These are phyloP conservation scores for Nigrospora osmanthi DNA, from an alignment of 2,329 filamentous ascomycete genomes.

Conservation along the genomic window DNA sequence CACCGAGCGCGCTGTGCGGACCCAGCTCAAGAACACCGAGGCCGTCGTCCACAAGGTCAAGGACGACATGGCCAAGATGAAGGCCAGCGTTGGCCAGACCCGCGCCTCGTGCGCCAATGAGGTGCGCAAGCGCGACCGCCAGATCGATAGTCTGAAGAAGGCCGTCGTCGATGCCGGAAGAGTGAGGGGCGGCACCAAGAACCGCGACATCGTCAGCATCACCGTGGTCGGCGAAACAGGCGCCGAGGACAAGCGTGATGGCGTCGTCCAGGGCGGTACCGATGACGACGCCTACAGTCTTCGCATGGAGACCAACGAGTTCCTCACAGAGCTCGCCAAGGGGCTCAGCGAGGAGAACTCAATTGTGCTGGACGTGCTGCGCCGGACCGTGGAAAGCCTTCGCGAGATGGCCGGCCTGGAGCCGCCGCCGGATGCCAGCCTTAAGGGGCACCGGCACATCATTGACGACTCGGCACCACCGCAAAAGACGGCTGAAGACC, in stretches of 20 bases:
- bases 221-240: slow-evolving; percentile 47
- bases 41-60: slow-evolving; percentile 67
- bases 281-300: slow-evolving; percentile 58
- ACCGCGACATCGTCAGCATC: slow-evolving; percentile 47
- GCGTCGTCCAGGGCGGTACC: slow-evolving; percentile 17
- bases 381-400: slow-evolving; percentile 63
- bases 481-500: slow-evolving; percentile 48
- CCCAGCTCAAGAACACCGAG: slow-evolving; percentile 68
- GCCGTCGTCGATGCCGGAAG: slow-evolving; percentile 68
- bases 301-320: slow-evolving; percentile 82
- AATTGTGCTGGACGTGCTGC: slow-evolving; percentile 62
- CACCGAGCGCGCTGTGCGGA: slow-evolving; percentile 61
- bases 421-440: slow-evolving; percentile 4
- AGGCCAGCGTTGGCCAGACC: slow-evolving; percentile 72
- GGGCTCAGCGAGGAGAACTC: slow-evolving; percentile 90
- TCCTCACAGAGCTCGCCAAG: slow-evolving; percentile 77
- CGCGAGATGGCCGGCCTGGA: slow-evolving; percentile 59
- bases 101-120: slow-evolving; percentile 84
- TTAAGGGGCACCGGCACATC: slow-evolving; percentile 4
- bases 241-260: slow-evolving; percentile 29
- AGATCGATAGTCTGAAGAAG: slow-evolving; percentile 82
- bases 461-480: slow-evolving; percentile 16
- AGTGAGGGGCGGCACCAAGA: slow-evolving; percentile 48
- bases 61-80: slow-evolving; percentile 75
- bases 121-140: slow-evolving; percentile 79